Evolutionary conservation across 1,139 yeast genomes (phyloP).

Genomic region (Casaregolazyma suthepensis): DNA sequence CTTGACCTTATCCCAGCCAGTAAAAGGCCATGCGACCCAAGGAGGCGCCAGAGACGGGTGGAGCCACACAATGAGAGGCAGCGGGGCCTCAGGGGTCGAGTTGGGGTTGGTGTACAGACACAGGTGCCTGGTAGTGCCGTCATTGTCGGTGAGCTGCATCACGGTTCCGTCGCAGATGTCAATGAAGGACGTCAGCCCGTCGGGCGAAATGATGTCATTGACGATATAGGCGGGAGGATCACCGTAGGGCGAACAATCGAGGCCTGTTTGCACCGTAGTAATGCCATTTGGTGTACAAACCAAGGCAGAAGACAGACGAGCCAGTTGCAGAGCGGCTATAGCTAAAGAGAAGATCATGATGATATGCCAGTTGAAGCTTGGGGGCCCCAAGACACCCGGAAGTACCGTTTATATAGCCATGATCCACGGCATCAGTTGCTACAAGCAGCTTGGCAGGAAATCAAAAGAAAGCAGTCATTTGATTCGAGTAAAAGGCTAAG

Average conservation of each 20-base stretch:
- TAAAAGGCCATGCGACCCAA: neutral
- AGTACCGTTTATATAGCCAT: neutral
- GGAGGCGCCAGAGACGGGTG: neutral
- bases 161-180: neutral
- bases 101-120: neutral
- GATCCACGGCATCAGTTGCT: neutral
- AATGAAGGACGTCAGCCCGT: neutral
- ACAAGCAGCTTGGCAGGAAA: neutral
- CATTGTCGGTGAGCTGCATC: neutral
- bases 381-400: neutral
- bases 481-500: neutral
- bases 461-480: no score
- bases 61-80: neutral
- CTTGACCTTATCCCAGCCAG: conserved; percentile 5
- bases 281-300: neutral
- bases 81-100: neutral
- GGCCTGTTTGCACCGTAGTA: neutral
- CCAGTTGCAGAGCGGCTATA: neutral
- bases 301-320: neutral
- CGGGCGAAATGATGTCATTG: neutral
- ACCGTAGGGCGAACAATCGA: neutral
- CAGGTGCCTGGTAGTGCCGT: neutral
- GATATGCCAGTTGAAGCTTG: neutral
- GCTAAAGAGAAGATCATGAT: neutral
- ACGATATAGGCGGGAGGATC: neutral